These are phyloP conservation scores for Rhizodiscina lignyota DNA, from an alignment of 495 filamentous ascomycete genomes.

Conservation along the genomic window DNA sequence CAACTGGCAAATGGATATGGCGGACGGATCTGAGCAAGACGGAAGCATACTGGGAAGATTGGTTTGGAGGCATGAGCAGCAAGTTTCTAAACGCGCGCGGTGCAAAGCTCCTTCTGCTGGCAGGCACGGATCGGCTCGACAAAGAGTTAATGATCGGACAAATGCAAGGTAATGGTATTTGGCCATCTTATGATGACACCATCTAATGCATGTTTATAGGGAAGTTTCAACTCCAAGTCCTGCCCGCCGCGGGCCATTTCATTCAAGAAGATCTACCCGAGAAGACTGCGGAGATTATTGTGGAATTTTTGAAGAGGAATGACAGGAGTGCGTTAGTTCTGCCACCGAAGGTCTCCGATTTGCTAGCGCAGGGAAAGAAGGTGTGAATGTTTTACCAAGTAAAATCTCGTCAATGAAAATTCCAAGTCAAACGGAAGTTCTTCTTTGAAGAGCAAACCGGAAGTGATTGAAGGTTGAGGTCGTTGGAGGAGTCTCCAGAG, in stretches of 20 bases:
- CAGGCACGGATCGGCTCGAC: constrained; percentile 86
- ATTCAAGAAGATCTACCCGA: constrained; percentile 88
- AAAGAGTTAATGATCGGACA: constrained; percentile 94
- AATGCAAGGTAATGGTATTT: constrained; percentile 57
- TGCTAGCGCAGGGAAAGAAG: constrained; percentile 29
- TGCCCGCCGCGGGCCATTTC: constrained; percentile 92
- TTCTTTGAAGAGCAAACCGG: too few relatives aligned
- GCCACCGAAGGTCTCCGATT: constrained; percentile 70
- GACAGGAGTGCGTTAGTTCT: constrained; percentile 70
- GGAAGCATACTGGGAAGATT: constrained; percentile 83
- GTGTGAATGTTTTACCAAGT: constrained; percentile 16
- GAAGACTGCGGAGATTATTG: constrained; percentile 58
- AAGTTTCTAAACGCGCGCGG: constrained; percentile 78
- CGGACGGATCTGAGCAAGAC: constrained; percentile 70
- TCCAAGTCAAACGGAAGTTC: too few relatives aligned
- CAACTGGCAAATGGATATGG: constrained; percentile 54
- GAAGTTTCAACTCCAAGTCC: constrained; percentile 89
- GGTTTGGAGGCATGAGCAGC: constrained; percentile 74
- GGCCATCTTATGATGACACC: background rate
- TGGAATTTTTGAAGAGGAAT: constrained; percentile 83
- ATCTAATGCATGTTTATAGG: constrained; percentile 27
- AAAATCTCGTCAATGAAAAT: background rate
- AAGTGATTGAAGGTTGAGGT: too few relatives aligned
- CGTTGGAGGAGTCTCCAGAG: too few relatives aligned
- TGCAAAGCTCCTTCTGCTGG: constrained; percentile 79